Evolutionary conservation across 495 filamentous ascomycete genomes (phyloP).

Genomic region (Darksidea phi): DNA sequence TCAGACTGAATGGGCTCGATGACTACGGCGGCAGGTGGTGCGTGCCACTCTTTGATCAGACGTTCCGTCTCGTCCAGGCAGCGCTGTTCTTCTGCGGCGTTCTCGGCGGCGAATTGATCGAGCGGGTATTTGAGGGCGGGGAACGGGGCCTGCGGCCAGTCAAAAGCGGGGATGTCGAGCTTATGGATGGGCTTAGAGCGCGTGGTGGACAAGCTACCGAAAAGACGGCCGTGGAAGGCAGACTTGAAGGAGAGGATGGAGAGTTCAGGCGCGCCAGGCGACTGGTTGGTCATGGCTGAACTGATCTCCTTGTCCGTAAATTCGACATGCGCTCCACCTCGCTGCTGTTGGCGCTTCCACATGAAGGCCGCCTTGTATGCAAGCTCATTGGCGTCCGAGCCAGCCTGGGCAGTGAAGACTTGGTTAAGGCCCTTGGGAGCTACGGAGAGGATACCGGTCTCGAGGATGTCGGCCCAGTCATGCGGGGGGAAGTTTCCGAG

Average conservation of each 20-base stretch:
- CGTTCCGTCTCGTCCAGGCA: slow-evolving; percentile 87
- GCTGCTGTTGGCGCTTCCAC: slow-evolving; percentile 85
- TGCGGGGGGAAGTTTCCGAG: slow-evolving; percentile 93
- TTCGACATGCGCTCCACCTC: slow-evolving; percentile 76
- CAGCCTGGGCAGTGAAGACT: slow-evolving; percentile 94
- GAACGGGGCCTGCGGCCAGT: slow-evolving; percentile 97
- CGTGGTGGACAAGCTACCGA: slow-evolving; percentile 88
- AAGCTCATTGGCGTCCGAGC: slow-evolving; percentile 98
- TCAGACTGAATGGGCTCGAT: slow-evolving; percentile 98
- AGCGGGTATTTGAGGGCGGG: slow-evolving; percentile 88
- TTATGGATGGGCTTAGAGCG: slow-evolving; percentile 98
- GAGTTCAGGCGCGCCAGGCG: slow-evolving; percentile 77
- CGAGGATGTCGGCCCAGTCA: slow-evolving; percentile 83
- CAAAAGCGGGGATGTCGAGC: slow-evolving; percentile 95
- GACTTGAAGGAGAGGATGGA: slow-evolving; percentile 93
- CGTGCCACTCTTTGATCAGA: slow-evolving; percentile 76
- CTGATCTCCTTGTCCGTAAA: slow-evolving; percentile 80
- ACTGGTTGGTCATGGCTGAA: slow-evolving; percentile 80
- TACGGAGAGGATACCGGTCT: slow-evolving; percentile 82
- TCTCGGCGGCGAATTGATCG: slow-evolving; percentile 77
- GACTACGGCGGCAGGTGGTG: slow-evolving; percentile 85
- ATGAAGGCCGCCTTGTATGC: slow-evolving; percentile 99
- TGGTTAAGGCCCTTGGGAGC: slow-evolving; percentile 90
- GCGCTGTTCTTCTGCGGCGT: slow-evolving; percentile 76
- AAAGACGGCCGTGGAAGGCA: slow-evolving; percentile 93